phyloP scores from a whole-genome alignment of 2,329 filamentous ascomycete genomes.

The Drechslerella coelobrocha region DNA sequence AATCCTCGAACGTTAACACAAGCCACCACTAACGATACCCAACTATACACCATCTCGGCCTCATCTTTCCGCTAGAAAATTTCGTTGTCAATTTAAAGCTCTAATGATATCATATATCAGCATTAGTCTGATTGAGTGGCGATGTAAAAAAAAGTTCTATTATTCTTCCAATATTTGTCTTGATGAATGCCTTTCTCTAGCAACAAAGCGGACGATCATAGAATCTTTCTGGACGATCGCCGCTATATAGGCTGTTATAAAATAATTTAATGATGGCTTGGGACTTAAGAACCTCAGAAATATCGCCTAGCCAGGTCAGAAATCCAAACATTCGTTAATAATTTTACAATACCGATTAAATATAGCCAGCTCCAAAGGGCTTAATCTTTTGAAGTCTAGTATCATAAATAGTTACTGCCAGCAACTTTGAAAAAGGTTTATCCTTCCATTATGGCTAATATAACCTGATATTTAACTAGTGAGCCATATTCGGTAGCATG shows the following conservation, averaged over 20 bases:
- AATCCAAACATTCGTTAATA: no score
- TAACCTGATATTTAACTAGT: background rate
- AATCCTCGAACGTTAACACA: conserved; percentile 91
- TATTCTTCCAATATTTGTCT: conserved; percentile 87
- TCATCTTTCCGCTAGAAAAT: conserved; percentile 72
- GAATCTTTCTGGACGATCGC: no score
- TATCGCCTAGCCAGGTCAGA: no score
- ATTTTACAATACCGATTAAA: no score
- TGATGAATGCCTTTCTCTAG: conserved; percentile 69
- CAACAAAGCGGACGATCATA: no score
- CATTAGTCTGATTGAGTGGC: conserved; percentile 86
- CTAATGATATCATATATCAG: conserved; percentile 79
- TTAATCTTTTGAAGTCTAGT: no score
- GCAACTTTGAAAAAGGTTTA: background rate
- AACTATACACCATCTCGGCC: conserved; percentile 81
- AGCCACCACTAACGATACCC: conserved; percentile 84
- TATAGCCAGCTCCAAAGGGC: no score
- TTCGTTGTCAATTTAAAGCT: conserved; percentile 76
- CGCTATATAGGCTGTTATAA: no score
- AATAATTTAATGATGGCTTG: no score
- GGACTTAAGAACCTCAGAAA: no score
- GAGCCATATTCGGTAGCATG: background rate
- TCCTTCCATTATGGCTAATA: conserved; percentile 4
- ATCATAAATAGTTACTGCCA: no score
- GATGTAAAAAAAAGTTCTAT: conserved; percentile 91